Base-by-base conservation (phyloP, 176 grass and related monocot species). In the Melocanna baccifera region DNA sequence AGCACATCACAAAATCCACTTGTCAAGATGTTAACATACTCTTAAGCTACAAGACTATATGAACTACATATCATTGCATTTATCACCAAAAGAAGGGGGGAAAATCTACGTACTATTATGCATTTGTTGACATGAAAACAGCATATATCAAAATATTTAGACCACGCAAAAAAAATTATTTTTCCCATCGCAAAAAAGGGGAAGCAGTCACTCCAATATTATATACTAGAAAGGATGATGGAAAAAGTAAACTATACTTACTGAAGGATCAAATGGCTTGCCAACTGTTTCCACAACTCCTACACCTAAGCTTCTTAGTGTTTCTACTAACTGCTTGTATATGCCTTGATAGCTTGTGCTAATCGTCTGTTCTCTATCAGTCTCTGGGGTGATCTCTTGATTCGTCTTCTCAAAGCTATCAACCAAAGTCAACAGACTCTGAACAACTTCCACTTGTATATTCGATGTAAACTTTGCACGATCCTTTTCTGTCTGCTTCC, bases 221-320 rank as follows among this genome's bases (percentile, higher is more conserved):
- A 29, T 40, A 55, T 42, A 12, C 43, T 71, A 82, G 58, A 81
- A 73, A 50, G 18, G 51, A 20, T 59, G 28, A 62, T 10, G 4
- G 45, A 46, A 40, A 67, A 39, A 5, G 26, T 63, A 84, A 69
- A 78, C 26, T 83, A 52, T 77, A 91, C 90, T 94, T 89, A 96
- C 96, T 57, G 63, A 79, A 86, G 93, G 96, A 96, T 92, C 91
- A 81, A 99, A 99, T 87, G 96, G 93, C 83, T 94, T 99, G 86
- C 96, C 96, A 83, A 94, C 91, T 69, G 96, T 96, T 81, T 92
- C 93, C 39, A 99, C 88, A 46, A 94, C 81, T 78, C 89, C 71
- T 47, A 99, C 96, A 51, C 89, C 90, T 71, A 99, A 85, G 87
- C 87, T 94, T 89, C 90, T 94, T 92, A 99, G 87, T 39, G 88